Base-by-base conservation (phyloP, 257 asterid genomes). In the Verbena officinalis region DNA sequence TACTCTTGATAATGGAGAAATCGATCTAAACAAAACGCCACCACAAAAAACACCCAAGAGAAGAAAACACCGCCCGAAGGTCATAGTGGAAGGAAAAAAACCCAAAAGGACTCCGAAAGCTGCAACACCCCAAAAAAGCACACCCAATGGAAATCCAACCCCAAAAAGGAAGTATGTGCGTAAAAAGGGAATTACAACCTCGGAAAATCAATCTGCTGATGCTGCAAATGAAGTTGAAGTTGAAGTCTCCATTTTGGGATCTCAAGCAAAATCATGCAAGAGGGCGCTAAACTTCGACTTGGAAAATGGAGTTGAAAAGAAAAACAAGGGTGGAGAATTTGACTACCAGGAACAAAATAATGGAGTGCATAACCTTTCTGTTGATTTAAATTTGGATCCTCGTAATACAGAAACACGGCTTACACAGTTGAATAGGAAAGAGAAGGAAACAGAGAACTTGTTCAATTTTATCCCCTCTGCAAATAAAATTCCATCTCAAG, bases 61-160 rank as follows among this genome's bases (percentile, higher is more conserved):
- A 74, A 84, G 81, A 68, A 94, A 94, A 75, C 95, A 86, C 78
- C 75, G 95, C 50, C 97, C 99, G 0, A 94, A 94, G 80, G 99
- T 94, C 40, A 78, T 90, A 4, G 77, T 69, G 27, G 97, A 90
- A 83, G 88, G 84, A 69, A 82, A 93, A 69, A 82, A 93, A 78
- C 77, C 84, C 64, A 88, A 83, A 73, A 77, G 84, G 73, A 64
- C 78, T 14, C 87, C 84, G 7, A 90, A 78, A 74, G 60, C 89
- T 65, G 72, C 78, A 19, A 58, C 83, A 51, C 55, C 61, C 0
- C 60, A 24, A 71, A 61, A 66, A 59, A 72, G 68, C 55, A 57
- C 71, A 12, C 71, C 84, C 4, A 62, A 44, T 53, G 86, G 77
- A 73, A 75, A 44, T 6, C 64, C 76, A 54, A 62, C 80, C 23